Evolutionary conservation across 108 stramenopile species (phyloP), one percentile per base, ranked within the genome.

Genomic region (Chaetoceros muelleri): DNA sequence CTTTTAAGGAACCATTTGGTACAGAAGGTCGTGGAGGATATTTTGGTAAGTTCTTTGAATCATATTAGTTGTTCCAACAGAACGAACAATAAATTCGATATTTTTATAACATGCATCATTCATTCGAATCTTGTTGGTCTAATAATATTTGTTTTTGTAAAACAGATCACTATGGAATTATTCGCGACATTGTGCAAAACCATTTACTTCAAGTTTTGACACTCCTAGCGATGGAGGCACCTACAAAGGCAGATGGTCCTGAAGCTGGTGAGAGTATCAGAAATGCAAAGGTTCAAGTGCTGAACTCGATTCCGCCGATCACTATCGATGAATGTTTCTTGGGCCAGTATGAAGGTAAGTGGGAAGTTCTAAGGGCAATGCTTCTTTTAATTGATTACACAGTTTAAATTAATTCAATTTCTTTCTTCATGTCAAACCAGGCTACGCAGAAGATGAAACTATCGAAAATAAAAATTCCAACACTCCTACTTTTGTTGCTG

Each of bases 331-430:
- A 99, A 47, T 69, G 79, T 3, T 81, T 97, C 53, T 53, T 96
- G 30, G 98, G 98, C 0, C 98, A 99, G 65, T 99, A 96, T 60
- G 88, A 88, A 63, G 89, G n/a, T n/a, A n/a, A n/a, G n/a, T n/a
- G n/a, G n/a, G n/a, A n/a, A n/a, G n/a, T n/a, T n/a, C n/a, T n/a
- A n/a, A n/a, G n/a, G n/a, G n/a, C n/a, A n/a, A n/a, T n/a, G n/a
- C n/a, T n/a, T n/a, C n/a, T n/a, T n/a, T n/a, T n/a, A n/a, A n/a
- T n/a, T n/a, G n/a, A n/a, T n/a, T n/a, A n/a, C n/a, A n/a, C n/a
- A n/a, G n/a, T n/a, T n/a, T n/a, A n/a, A n/a, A n/a, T n/a, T n/a
- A n/a, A n/a, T n/a, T n/a, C n/a, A n/a, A n/a, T n/a, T n/a, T n/a
- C n/a, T n/a, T n/a, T n/a, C n/a, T n/a, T n/a, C n/a, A n/a, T n/a